Base-by-base conservation (phyloP, 2,329 filamentous ascomycete genomes). In the Raffaelea ambrosiae region DNA sequence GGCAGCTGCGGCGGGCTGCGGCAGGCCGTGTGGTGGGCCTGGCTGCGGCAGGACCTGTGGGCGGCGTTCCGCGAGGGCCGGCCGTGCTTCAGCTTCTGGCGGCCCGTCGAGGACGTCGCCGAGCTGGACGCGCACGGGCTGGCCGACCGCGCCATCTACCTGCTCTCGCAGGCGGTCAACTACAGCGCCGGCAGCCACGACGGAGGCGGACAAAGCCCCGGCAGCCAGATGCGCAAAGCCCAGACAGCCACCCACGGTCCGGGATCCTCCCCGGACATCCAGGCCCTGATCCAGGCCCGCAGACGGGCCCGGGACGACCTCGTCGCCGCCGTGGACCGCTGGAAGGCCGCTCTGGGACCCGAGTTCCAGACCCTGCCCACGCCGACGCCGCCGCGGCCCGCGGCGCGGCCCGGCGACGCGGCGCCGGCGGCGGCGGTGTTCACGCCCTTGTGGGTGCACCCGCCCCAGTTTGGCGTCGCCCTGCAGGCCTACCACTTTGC, bases 1-100 rank as follows among this genome's bases (percentile, higher is more conserved):
- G 79, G 77, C 2, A 77, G 77, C 44, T 74, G 71, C 0, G 71
- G 73, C 0, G 76, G 77, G 0, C 63, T 83, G 0, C 67, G 74
- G 39, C 71, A 75, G 52, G 74, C 77, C 0, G 74, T 78, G 0
- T 83, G 79, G 80, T 84, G 80, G 79, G 72, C 74, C 1, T 84
- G 79, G 80, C 63, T 83, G 3, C 66, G 77, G n/a, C 80, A 84
- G 56, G 80, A 84, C 56, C 69, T 79, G 0, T 83, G 79, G 79
- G 79, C 77, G 2, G 79, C 79, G 0, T 81, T 82, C 53, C 69
- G 77, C 1, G 78, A 82, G 56, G 67, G 69, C 20, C 64, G 80
- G 4, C 67, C 71, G 8, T 71, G 72, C 3, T 70, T 81, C 51
- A 81, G 70, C 31, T 79, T 80, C 43, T 83, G 77, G 76, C 67